phyloP scores from a whole-genome alignment of 2,329 filamentous ascomycete species.

The Pochonia chlamydosporia region DNA sequence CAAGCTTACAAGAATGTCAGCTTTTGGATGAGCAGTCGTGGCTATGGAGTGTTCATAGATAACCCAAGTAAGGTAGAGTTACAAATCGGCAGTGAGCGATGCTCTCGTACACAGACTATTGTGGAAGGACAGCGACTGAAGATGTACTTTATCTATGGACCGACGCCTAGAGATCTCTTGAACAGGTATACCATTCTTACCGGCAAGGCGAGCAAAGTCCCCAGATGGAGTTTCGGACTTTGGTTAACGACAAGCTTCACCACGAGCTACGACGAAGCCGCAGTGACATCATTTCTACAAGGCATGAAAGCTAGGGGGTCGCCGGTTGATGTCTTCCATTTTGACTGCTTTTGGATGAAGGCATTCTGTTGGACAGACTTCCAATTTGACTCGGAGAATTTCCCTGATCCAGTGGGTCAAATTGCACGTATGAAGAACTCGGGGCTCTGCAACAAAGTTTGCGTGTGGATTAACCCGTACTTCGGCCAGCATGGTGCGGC shows the following conservation, averaged over 20 bases:
- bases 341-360: constrained; percentile 74
- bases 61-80: constrained; percentile 63
- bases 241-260: constrained; percentile 76
- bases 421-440: constrained; percentile 58
- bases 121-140: constrained; percentile 65
- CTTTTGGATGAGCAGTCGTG: constrained; percentile 65
- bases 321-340: constrained; percentile 68
- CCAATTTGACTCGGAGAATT: constrained; percentile 61
- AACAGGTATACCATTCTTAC: constrained; percentile 62
- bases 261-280: constrained; percentile 65
- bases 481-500: constrained; percentile 63
- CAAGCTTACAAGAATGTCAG: constrained; percentile 69
- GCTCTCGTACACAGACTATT: constrained; percentile 62
- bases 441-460: constrained; percentile 57
- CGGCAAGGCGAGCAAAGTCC: constrained; percentile 58
- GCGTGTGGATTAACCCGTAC: constrained; percentile 74
- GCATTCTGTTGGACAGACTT: constrained; percentile 73
- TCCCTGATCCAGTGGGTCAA: constrained; percentile 61
- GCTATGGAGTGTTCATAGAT: constrained; percentile 73
- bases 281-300: constrained; percentile 61
- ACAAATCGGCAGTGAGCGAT: constrained; percentile 70
- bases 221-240: constrained; percentile 69
- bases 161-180: constrained; percentile 65
- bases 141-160: constrained; percentile 69
- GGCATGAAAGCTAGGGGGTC: constrained; percentile 62